phyloP scores from a whole-genome alignment of 2,329 filamentous ascomycete species.

The Alternaria arbusti region DNA sequence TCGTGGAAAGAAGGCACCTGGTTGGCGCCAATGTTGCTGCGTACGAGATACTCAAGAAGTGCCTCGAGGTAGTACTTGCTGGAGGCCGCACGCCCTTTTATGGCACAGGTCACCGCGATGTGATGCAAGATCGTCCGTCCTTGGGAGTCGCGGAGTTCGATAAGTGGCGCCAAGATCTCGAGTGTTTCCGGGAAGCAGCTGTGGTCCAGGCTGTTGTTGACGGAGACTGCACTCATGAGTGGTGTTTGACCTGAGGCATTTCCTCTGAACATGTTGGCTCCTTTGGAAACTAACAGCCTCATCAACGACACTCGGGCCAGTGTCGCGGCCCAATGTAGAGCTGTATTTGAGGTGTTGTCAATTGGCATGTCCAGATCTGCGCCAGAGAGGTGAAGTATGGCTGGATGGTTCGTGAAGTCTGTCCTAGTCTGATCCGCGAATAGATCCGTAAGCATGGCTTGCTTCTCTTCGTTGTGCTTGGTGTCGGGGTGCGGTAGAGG shows the following conservation, averaged over 20 bases:
- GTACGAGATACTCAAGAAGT: conserved; percentile 90
- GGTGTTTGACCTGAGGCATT: conserved; percentile 92
- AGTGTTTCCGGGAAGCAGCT: conserved; percentile 88
- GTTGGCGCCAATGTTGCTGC: conserved; percentile 61
- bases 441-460: conserved; percentile 79
- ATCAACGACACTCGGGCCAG: conserved; percentile 84
- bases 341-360: conserved; percentile 86
- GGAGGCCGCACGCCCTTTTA: conserved; percentile 88
- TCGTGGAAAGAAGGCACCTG: conserved; percentile 53
- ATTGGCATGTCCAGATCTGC: conserved; percentile 91
- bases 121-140: conserved; percentile 94
- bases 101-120: conserved; percentile 93
- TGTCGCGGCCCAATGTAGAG: conserved; percentile 95
- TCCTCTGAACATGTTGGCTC: conserved; percentile 85
- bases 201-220: conserved; percentile 93
- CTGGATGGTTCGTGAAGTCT: conserved; percentile 76
- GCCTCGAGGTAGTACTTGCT: conserved; percentile 97
- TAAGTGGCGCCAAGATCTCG: conserved; percentile 85
- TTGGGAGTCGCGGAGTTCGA: conserved; percentile 87
- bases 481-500: conserved; percentile 67
- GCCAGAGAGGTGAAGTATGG: conserved; percentile 75
- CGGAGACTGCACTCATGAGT: conserved; percentile 87
- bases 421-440: conserved; percentile 64
- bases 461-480: conserved; percentile 77
- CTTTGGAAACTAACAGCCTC: conserved; percentile 79